These are phyloP conservation scores for Lachancea dasiensis DNA, from an alignment of 805 yeast species.

Conservation along the genomic window DNA sequence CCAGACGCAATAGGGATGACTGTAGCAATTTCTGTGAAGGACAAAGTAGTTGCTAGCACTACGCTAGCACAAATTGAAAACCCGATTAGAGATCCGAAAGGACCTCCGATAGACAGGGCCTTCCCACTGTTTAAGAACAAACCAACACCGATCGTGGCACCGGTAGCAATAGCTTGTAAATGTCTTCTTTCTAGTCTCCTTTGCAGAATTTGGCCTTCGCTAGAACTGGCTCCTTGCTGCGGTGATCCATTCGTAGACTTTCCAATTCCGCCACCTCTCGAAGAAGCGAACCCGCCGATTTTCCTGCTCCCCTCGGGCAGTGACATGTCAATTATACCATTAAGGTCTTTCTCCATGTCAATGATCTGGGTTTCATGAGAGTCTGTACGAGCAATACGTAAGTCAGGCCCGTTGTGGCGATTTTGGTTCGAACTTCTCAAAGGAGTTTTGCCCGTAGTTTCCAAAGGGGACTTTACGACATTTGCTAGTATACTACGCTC, in stretches of 20 bases:
- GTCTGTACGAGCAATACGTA: too few species aligned
- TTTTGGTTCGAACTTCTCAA: too few species aligned
- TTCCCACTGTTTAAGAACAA: constrained; percentile 56
- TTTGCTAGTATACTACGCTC: too few species aligned
- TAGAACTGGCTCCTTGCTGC: not conserved
- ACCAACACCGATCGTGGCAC: constrained; percentile 64
- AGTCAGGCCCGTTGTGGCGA: too few species aligned
- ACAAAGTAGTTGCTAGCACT: constrained; percentile 56
- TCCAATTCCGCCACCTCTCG: not conserved
- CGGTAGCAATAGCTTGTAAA: constrained; percentile 60
- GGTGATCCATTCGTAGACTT: not conserved
- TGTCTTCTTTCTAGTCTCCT: constrained; percentile 45
- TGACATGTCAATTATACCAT: constrained; percentile 7
- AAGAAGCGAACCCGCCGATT: too few species aligned
- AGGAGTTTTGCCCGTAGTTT: too few species aligned
- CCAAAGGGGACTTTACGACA: too few species aligned
- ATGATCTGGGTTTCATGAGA: constrained; percentile 10
- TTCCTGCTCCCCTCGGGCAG: too few species aligned
- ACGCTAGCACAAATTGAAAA: constrained; percentile 60
- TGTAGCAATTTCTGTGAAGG: constrained; percentile 60
- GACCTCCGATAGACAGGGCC: constrained; percentile 52
- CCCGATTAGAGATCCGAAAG: constrained; percentile 46
- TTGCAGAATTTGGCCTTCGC: constrained; percentile 39
- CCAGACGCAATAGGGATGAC: constrained; percentile 58
- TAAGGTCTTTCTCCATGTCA: constrained; percentile 10